These are phyloP conservation scores for Protomyces macrosporus DNA, from an alignment of 1,139 yeast species.

Conservation along the genomic window DNA sequence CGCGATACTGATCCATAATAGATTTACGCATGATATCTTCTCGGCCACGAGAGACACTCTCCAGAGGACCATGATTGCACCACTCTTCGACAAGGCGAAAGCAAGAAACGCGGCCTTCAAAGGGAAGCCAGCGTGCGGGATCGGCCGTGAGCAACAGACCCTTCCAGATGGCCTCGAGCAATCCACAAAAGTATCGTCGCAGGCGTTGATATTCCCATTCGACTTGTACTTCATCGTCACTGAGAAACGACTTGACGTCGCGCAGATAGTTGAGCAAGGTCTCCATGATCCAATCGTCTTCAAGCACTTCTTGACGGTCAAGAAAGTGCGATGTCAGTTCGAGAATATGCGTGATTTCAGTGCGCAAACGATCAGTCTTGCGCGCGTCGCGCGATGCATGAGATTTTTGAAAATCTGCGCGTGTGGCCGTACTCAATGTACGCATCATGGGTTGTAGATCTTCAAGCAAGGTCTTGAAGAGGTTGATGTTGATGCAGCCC, in stretches of 20 bases:
- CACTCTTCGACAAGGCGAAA: slow-evolving; percentile 81
- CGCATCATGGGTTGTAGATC: slow-evolving; percentile 59
- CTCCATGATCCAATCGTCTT: slow-evolving; percentile 65
- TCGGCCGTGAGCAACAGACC: slow-evolving; percentile 46
- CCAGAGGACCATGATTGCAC: slow-evolving; percentile 82
- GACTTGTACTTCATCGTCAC: slow-evolving; percentile 54
- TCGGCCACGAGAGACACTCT: slow-evolving; percentile 58
- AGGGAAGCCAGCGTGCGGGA: slow-evolving; percentile 63
- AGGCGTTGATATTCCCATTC: slow-evolving; percentile 70
- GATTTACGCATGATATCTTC: slow-evolving; percentile 52
- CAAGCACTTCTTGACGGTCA: slow-evolving; percentile 48
- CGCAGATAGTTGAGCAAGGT: slow-evolving; percentile 62
- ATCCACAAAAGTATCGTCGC: slow-evolving; percentile 73
- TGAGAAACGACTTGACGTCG: slow-evolving; percentile 59
- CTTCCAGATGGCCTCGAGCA: slow-evolving; percentile 62
- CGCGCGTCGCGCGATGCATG: slow-evolving; percentile 31
- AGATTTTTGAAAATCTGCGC: slow-evolving; percentile 31
- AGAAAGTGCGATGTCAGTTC: slow-evolving; percentile 66
- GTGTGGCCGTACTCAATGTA: slow-evolving; percentile 49
- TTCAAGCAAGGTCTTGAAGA: slow-evolving; percentile 75
- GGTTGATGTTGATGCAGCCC: slow-evolving; percentile 84
- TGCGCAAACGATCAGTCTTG: slow-evolving; percentile 53
- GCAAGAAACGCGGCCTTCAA: slow-evolving; percentile 78
- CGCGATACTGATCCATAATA: slow-evolving; percentile 36
- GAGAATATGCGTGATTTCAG: slow-evolving; percentile 74